Conservation (phyloP, 1,284 basidiomycete genomes). For the Moesziomyces antarcticus region DNA sequence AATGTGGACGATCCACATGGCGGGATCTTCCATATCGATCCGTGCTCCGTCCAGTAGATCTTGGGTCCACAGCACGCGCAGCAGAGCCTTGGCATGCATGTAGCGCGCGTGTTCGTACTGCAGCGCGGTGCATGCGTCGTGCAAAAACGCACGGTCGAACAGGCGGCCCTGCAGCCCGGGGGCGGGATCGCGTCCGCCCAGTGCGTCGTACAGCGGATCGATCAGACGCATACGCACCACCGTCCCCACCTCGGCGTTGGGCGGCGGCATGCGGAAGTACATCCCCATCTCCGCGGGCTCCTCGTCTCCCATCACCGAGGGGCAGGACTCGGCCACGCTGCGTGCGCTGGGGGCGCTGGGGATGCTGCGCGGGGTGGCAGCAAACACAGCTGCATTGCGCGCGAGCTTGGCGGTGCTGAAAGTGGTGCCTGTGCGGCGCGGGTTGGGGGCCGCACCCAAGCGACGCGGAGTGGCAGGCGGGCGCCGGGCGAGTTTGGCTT, state of each 20-base stretch:
- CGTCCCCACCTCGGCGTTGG: background rate
- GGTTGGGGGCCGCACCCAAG: background rate
- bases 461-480: background rate
- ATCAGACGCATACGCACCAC: constrained; percentile 24
- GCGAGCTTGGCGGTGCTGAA: constrained; percentile 14
- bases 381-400: constrained; percentile 8
- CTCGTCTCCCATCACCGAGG: background rate
- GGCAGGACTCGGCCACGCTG: background rate
- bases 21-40: constrained; percentile 18
- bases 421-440: constrained; percentile 11
- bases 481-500: constrained; percentile 15
- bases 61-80: constrained; percentile 20
- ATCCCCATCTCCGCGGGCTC: background rate
- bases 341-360: background rate
- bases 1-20: constrained; percentile 9
- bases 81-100: constrained; percentile 22
- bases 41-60: background rate
- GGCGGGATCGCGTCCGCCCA: constrained; percentile 23
- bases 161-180: background rate
- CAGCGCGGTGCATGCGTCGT: constrained; percentile 15
- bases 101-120: constrained; percentile 36
- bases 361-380: background rate
- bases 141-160: constrained; percentile 30
- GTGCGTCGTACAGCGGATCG: constrained; percentile 20
- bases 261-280: constrained; percentile 28